Percentiles rank a stretch among this genome's conserved stretches.
Evolutionary conservation across 2,329 filamentous ascomycete species (phyloP).

Genomic region (Colletotrichum tanaceti): DNA sequence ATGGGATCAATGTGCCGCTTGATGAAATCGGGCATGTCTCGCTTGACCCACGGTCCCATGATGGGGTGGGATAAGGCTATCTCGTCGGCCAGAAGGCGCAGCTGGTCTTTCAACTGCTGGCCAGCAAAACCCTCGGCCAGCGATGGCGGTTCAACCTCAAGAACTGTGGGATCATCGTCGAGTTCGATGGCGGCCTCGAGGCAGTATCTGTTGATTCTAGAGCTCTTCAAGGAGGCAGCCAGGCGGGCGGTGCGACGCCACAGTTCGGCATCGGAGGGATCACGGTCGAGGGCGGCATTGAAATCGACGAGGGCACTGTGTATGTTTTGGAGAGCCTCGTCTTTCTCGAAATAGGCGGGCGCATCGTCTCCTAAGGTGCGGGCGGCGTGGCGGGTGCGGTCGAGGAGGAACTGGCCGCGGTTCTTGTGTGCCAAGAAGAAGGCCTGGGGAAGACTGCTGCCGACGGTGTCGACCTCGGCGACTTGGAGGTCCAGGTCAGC

Average conservation of each 20-base stretch:
- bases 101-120: constrained; percentile 68
- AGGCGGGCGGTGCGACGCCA: constrained; percentile 72
- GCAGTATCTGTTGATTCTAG: constrained; percentile 69
- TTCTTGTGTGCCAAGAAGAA: constrained; percentile 97
- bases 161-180: constrained; percentile 73
- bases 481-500: constrained; percentile 66
- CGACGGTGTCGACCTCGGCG: constrained; percentile 76
- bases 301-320: constrained; percentile 67
- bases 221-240: constrained; percentile 67
- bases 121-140: constrained; percentile 73
- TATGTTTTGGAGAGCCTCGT: constrained; percentile 53
- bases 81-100: constrained; percentile 65
- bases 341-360: constrained; percentile 51
- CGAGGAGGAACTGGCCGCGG: constrained; percentile 90
- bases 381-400: constrained; percentile 70
- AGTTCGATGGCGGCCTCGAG: constrained; percentile 74
- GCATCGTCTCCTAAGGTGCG: constrained; percentile 46
- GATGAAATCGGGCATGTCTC: constrained; percentile 62
- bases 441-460: constrained; percentile 86
- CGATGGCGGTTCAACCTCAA: constrained; percentile 71
- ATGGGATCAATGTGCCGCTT: constrained; percentile 69
- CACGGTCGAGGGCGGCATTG: constrained; percentile 69
- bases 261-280: constrained; percentile 74
- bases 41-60: constrained; percentile 67
- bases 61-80: constrained; percentile 70